Percentiles rank a stretch among this genome's conserved stretches.
phyloP scores from a whole-genome alignment of 2,329 filamentous ascomycete genomes.

The Bipolaris victoriae region DNA sequence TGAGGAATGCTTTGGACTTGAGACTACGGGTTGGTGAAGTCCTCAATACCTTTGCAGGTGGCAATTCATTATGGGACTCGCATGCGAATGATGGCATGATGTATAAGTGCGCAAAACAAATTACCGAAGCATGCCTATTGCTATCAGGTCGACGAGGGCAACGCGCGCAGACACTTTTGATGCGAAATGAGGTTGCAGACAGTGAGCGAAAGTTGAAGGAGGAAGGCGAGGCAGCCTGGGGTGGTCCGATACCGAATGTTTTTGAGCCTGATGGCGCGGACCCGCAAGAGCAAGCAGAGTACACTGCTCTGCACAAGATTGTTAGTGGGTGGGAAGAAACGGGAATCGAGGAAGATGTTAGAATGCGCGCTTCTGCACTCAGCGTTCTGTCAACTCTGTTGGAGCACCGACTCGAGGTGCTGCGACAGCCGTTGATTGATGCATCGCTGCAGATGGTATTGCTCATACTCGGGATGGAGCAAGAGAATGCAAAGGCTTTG shows the following conservation, averaged over 20 bases:
- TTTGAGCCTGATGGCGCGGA: conserved; percentile 39
- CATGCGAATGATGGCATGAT: not conserved
- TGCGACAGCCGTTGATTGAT: conserved; percentile 47
- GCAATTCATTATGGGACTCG: conserved; percentile 27
- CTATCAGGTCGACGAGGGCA: conserved; percentile 68
- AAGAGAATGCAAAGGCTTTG: conserved; percentile 65
- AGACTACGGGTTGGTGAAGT: conserved; percentile 71
- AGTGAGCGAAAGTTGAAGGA: conserved; percentile 56
- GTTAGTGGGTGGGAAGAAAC: conserved; percentile 72
- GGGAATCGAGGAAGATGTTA: conserved; percentile 69
- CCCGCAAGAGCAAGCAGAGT: conserved; percentile 46
- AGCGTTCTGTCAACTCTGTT: conserved; percentile 67
- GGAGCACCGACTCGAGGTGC: conserved; percentile 59
- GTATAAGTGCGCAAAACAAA: conserved; percentile 30
- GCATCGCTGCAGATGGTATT: conserved; percentile 68
- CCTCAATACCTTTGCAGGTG: conserved; percentile 32
- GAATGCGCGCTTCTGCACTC: conserved; percentile 72
- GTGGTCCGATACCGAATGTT: conserved; percentile 54
- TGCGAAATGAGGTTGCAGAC: conserved; percentile 61
- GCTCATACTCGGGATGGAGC: conserved; percentile 68
- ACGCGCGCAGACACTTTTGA: conserved; percentile 64
- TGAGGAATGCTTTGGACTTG: conserved; percentile 60
- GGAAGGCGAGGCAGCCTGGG: conserved; percentile 62
- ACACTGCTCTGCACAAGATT: conserved; percentile 62
- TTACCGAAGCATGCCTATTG: conserved; percentile 65